Evolutionary conservation across 2,329 filamentous ascomycete species (phyloP), one percentile per base, ranked within the genome.

Genomic region (Furcasterigmium furcatum): DNA sequence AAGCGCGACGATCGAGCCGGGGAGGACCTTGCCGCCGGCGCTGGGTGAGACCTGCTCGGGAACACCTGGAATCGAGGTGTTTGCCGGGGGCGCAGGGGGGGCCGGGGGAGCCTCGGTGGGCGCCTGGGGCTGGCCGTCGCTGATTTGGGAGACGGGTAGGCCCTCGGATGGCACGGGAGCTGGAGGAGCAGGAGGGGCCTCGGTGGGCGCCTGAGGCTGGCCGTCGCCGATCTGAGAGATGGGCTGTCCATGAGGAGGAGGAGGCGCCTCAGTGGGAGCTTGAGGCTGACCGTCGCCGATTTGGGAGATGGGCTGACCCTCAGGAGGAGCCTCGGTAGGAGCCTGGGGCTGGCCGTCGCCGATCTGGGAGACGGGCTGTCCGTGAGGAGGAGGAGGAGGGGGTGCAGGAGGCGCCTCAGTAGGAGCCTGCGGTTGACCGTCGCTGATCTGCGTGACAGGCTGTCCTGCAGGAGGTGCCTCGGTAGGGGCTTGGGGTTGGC

Each of bases 331-430:
- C 16, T 42, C 44, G 21, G 40, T 43, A 25, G 62, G 57, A 19
- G 57, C 60, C 44, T 62, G 56, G 25, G 63, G 50, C 47, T 61
- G 56, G 8, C 63, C 63, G 41, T 65, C 61, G 38, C 39, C 18
- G 41, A 32, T 24, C 5, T 46, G 40, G 38, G 52, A 57, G 13
- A 32, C 41, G 8, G 54, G 48, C 19, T 47, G 35, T 24, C 60
- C 52, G 4, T 67, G 61, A 47, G 41, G 68, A 53, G 8, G 60
- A 56, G 14, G 66, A 66, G 49, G 73, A 76, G 47, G 34, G 24
- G 21, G 14, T 43, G 43, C 32, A 29, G 50, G 50, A 21, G 46
- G 43, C 43, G 40, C 43, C 19, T 42, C 44, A 19, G 40, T 44
- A 30, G 62, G 57, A 20, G 57, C 60, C 44, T 62, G 56, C 22